Evolutionary conservation across 768 basidiomycete species (phyloP).

Genomic region (Trametes meyenii): DNA sequence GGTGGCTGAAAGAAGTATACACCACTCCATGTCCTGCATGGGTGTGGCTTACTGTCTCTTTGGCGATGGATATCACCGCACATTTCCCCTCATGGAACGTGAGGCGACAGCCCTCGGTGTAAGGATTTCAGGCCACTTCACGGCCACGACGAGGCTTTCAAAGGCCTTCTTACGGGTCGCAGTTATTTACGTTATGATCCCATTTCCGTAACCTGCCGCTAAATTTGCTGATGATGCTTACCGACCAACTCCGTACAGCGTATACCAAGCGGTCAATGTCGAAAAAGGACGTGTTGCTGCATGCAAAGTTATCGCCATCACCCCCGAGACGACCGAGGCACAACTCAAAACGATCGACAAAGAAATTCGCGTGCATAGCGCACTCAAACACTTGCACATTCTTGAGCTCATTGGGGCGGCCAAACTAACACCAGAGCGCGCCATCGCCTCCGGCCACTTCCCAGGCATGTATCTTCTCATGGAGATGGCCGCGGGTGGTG

Average conservation of each 20-base stretch:
- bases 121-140: too few relatives aligned
- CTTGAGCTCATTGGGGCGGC: slow-evolving; percentile 83
- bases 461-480: slow-evolving; percentile 92
- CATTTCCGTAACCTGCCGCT: background rate
- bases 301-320: slow-evolving; percentile 80
- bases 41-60: too few relatives aligned
- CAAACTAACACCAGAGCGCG: slow-evolving; percentile 41
- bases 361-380: slow-evolving; percentile 88
- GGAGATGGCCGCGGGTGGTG: slow-evolving; percentile 91
- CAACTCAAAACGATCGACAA: slow-evolving; percentile 85
- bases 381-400: slow-evolving; percentile 77
- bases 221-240: background rate
- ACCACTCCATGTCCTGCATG: too few relatives aligned
- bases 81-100: too few relatives aligned
- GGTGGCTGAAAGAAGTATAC: background rate
- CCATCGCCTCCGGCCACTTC: slow-evolving; percentile 45
- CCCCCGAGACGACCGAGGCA: slow-evolving; percentile 59
- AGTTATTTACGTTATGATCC: too few relatives aligned
- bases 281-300: slow-evolving; percentile 72
- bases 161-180: too few relatives aligned
- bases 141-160: too few relatives aligned
- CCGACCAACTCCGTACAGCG: slow-evolving; percentile 47
- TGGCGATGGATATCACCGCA: too few relatives aligned
- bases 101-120: too few relatives aligned
- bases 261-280: slow-evolving; percentile 80